phyloP scores from a whole-genome alignment of 352 stramenopile genomes.

The Globisporangium parvum region DNA sequence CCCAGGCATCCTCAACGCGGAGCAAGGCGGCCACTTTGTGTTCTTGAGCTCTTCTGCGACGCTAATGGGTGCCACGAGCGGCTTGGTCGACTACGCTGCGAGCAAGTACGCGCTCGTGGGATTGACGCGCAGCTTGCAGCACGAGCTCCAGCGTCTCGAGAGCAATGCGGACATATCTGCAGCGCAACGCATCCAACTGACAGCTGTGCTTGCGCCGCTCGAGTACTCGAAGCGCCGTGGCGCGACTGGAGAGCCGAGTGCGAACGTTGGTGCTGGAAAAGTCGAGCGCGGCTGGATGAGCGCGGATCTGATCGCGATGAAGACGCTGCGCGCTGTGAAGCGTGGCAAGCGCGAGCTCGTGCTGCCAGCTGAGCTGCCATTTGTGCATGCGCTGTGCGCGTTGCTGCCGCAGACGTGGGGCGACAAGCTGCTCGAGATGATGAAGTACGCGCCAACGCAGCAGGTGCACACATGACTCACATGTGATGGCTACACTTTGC shows the following conservation, averaged over 20 bases:
- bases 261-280: background rate
- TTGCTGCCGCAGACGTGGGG: slow-evolving; percentile 15
- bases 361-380: slow-evolving; percentile 6
- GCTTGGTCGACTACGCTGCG: slow-evolving; percentile 14
- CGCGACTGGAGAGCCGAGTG: background rate
- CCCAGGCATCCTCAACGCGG: slow-evolving; percentile 5
- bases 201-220: slow-evolving; percentile 9
- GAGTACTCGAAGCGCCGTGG: slow-evolving; percentile 6
- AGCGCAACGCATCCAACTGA: slow-evolving; percentile 5
- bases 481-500: no score
- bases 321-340: slow-evolving; percentile 13
- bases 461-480: background rate
- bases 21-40: slow-evolving; percentile 13
- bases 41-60: slow-evolving; percentile 14
- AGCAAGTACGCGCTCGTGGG: slow-evolving; percentile 15
- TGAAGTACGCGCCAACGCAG: slow-evolving; percentile 9
- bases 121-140: slow-evolving; percentile 3
- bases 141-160: slow-evolving; percentile 10
- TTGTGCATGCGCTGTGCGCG: slow-evolving; percentile 5
- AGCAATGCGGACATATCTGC: background rate
- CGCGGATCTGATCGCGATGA: slow-evolving; percentile 5
- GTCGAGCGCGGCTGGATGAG: slow-evolving; percentile 12
- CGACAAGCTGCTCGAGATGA: slow-evolving; percentile 13
- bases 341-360: slow-evolving; percentile 13
- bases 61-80: slow-evolving; percentile 2